A percentile compares a stretch with the other conserved stretches of the same genome.
These are phyloP conservation scores for Pelargonium fulgidum DNA, from an alignment of 441 rosid species.

Conservation along the genomic window DNA sequence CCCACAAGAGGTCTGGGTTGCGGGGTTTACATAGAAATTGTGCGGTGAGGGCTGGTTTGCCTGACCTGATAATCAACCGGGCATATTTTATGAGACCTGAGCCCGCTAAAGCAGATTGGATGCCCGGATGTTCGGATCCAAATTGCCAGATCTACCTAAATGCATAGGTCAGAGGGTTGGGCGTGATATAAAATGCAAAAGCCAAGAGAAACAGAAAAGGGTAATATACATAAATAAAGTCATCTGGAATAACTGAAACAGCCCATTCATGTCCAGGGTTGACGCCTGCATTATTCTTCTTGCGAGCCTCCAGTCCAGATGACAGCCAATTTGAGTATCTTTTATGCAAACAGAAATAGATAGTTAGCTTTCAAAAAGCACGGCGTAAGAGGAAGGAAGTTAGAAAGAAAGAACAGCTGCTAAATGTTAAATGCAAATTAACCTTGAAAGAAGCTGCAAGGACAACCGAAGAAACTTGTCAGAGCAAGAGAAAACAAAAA, in stretches of 20 bases:
- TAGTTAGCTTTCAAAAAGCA: constrained; percentile 6
- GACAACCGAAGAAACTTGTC: constrained; percentile 97
- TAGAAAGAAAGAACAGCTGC: not conserved
- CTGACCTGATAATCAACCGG: no score
- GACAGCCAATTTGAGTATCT: constrained; percentile 88
- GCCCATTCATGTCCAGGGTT: constrained; percentile 86
- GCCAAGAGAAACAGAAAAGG: not conserved
- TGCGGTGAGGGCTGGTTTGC: no score
- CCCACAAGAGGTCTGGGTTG: no score
- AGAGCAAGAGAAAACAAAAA: constrained; percentile 75
- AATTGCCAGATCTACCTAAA: no score
- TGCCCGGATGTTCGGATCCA: no score
- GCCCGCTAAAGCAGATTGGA: no score
- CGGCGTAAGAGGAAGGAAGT: not conserved
- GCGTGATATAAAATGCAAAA: not conserved
- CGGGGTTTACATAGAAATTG: no score
- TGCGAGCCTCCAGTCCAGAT: constrained; percentile 63
- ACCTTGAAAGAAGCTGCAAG: constrained; percentile 92
- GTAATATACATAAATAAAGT: constrained; percentile 60
- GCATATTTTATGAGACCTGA: no score
- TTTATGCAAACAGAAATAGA: constrained; percentile 16
- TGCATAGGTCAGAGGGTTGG: no score
- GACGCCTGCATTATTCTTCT: constrained; percentile 43
- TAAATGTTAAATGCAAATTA: constrained; percentile 19
- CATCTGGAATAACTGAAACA: constrained; percentile 63